Percentiles rank a stretch among this genome's conserved stretches.
Evolutionary conservation across 2,329 filamentous ascomycete genomes (phyloP).

Genomic region (Exophiala lecanii-corni): DNA sequence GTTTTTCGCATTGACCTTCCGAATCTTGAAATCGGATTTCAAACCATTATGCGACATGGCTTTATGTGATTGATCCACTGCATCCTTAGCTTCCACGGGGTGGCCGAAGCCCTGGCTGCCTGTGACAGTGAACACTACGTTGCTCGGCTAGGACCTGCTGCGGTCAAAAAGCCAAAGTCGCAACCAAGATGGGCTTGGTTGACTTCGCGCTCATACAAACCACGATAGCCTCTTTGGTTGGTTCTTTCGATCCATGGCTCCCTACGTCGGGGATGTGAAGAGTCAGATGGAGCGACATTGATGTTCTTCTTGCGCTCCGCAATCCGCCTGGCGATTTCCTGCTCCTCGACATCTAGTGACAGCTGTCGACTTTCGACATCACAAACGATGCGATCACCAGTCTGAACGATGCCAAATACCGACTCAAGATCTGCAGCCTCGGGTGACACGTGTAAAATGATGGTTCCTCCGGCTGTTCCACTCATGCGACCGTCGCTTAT

Average conservation of each 20-base stretch:
- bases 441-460: slow-evolving; percentile 51
- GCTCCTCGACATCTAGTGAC: slow-evolving; percentile 39
- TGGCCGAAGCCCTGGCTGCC: too few species aligned
- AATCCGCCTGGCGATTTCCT: slow-evolving; percentile 39
- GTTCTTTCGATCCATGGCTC: slow-evolving; percentile 27
- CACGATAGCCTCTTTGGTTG: slow-evolving; percentile 35
- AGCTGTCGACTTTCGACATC: slow-evolving; percentile 42
- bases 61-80: too few species aligned
- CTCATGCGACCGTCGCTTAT: slow-evolving; percentile 53
- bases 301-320: slow-evolving; percentile 20
- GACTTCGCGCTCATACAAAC: slow-evolving; percentile 39
- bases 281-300: not conserved
- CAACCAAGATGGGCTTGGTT: slow-evolving; percentile 40
- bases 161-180: slow-evolving; percentile 32
- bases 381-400: slow-evolving; percentile 46
- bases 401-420: slow-evolving; percentile 45
- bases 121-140: too few species aligned
- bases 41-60: too few species aligned
- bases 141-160: slow-evolving; percentile 5
- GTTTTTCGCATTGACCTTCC: too few species aligned
- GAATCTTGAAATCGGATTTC: too few species aligned
- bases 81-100: too few species aligned
- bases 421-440: slow-evolving; percentile 47
- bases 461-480: slow-evolving; percentile 53
- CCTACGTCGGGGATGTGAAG: not conserved